Evolutionary conservation across 2,329 filamentous ascomycete species (phyloP).

Genomic region (Trichoderma atrobrunneum): DNA sequence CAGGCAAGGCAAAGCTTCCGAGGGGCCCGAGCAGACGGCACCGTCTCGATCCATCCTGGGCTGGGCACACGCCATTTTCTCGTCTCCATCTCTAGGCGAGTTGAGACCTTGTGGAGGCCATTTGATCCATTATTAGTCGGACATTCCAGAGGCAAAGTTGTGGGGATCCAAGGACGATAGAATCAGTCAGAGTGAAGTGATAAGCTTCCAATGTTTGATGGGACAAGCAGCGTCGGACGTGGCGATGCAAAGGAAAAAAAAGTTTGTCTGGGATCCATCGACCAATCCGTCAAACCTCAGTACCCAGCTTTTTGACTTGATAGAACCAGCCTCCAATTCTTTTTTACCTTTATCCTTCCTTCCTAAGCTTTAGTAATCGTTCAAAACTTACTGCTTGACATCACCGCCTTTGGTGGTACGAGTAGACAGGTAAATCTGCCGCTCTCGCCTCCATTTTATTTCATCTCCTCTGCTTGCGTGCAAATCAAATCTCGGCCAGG

Average conservation of each 20-base stretch:
- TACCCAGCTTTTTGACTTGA: neutral
- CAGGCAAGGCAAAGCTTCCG: conserved; percentile 11
- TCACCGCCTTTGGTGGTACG: neutral
- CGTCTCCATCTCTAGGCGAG: conserved; percentile 10
- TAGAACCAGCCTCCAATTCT: neutral
- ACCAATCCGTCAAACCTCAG: neutral
- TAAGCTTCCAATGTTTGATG: neutral
- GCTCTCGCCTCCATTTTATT: neutral
- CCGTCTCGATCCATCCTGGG: conserved; percentile 10
- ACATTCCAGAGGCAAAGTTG: conserved; percentile 18
- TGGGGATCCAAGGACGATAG: neutral
- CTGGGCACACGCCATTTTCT: conserved; percentile 3
- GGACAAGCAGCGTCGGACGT: neutral
- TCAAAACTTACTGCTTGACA: neutral
- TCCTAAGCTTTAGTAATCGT: neutral
- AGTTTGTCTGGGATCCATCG: neutral
- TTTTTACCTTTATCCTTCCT: too few species aligned
- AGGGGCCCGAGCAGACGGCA: conserved; percentile 16
- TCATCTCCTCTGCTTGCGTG: neutral
- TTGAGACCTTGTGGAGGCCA: neutral
- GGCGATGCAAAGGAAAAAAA: neutral
- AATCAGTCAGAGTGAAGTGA: neutral
- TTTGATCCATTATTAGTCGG: neutral
- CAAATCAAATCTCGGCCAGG: neutral
- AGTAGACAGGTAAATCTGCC: neutral